phyloP scores from a whole-genome alignment of 2,329 filamentous ascomycete species.

The Clonostachys rhizophaga region DNA sequence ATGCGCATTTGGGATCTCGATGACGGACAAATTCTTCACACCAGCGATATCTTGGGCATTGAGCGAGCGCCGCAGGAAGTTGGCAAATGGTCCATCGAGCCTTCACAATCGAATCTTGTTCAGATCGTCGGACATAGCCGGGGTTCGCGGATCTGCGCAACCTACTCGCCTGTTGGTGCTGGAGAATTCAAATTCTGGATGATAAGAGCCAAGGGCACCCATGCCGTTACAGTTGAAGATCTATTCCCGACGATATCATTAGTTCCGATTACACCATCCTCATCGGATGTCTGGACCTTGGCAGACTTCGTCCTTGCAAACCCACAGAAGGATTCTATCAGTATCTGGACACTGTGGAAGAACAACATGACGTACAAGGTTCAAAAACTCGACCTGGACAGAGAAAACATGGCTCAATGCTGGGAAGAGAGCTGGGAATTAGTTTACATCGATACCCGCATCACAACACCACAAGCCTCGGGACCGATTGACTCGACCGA shows the following conservation, averaged over 20 bases:
- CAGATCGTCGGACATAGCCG: conserved; percentile 59
- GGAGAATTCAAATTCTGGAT: conserved; percentile 95
- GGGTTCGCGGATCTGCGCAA: conserved; percentile 59
- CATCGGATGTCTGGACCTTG: conserved; percentile 73
- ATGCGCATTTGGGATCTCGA: conserved; percentile 85
- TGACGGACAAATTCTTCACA: conserved; percentile 72
- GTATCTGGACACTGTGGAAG: conserved; percentile 78
- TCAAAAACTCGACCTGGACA: conserved; percentile 67
- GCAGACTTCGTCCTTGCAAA: conserved; percentile 67
- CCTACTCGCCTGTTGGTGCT: conserved; percentile 81
- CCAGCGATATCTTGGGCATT: conserved; percentile 72
- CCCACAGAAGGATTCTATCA: conserved; percentile 47
- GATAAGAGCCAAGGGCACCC: conserved; percentile 59
- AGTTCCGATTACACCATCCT: conserved; percentile 64
- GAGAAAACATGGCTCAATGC: conserved; percentile 54
- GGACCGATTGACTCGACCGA: conserved; percentile 62
- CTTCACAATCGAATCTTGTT: conserved; percentile 72
- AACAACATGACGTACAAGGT: conserved; percentile 76
- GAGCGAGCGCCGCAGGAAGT: conserved; percentile 62
- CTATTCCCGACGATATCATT: conserved; percentile 58
- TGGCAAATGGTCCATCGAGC: conserved; percentile 73
- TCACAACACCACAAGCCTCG: conserved; percentile 50
- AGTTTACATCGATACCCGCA: conserved; percentile 56
- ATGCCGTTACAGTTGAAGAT: conserved; percentile 64
- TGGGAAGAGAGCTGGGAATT: conserved; percentile 69